Percentiles rank a stretch among this genome's conserved stretches.
Evolutionary conservation across 2,329 filamentous ascomycete genomes (phyloP).

Genomic region (Fusarium coffeatum): DNA sequence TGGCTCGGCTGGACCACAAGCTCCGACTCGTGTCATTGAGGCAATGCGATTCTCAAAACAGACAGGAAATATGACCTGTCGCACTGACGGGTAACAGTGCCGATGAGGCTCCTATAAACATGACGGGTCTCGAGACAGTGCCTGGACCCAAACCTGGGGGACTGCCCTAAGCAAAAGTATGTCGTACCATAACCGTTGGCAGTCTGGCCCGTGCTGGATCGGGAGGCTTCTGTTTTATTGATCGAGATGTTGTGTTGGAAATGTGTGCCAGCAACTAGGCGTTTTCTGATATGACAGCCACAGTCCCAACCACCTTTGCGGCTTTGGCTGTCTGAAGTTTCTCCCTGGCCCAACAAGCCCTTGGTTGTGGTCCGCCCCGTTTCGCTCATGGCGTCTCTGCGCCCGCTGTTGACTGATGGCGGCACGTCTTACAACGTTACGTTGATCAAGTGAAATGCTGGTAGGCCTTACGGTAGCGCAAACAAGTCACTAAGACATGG

Average conservation of each 20-base stretch:
- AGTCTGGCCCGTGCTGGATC: not conserved
- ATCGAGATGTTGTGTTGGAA: slow-evolving; percentile 10
- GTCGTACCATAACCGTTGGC: not conserved
- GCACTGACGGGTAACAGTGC: not conserved
- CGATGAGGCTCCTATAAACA: slow-evolving; percentile 3
- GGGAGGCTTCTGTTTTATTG: slow-evolving; percentile 4
- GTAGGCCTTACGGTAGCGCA: not conserved
- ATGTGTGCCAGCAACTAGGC: not conserved
- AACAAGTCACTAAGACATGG: slow-evolving; percentile 4
- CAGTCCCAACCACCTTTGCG: not conserved
- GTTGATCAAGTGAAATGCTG: not conserved
- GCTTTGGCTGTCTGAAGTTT: not conserved
- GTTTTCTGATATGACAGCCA: not conserved
- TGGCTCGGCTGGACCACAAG: slow-evolving; percentile 19
- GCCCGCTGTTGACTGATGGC: not conserved
- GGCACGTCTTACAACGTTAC: not conserved
- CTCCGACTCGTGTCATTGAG: not conserved
- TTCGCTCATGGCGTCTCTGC: not conserved
- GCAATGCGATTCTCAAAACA: slow-evolving; percentile 1
- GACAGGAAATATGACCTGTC: slow-evolving; percentile 1
- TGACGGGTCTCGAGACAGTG: not conserved
- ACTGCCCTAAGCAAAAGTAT: not conserved
- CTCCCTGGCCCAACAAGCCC: not conserved
- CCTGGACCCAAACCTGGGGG: slow-evolving; percentile 3
- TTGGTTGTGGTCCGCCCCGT: not conserved